A percentile compares a stretch with the other conserved stretches of the same genome.
Evolutionary conservation across 345 rosid species (phyloP).

Genomic region (Erysimum cheiranthoides): DNA sequence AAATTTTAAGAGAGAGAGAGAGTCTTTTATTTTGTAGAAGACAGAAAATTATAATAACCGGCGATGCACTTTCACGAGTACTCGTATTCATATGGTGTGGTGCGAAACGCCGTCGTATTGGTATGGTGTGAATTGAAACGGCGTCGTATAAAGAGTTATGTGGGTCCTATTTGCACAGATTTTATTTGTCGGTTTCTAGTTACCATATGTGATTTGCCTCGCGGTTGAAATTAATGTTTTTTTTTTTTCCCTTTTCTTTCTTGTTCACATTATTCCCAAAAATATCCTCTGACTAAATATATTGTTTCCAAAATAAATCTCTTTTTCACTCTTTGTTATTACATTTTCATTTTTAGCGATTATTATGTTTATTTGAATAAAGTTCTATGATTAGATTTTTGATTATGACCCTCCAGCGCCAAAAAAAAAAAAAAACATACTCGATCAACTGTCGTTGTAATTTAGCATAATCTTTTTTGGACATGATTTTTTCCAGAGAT

Average conservation of each 20-base stretch:
- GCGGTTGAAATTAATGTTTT: slow-evolving; percentile 44
- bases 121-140: neutral
- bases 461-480: slow-evolving; percentile 5
- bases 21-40: slow-evolving; percentile 23
- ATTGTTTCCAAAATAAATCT: slow-evolving; percentile 18
- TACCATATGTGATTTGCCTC: slow-evolving; percentile 42
- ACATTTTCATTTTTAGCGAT: neutral
- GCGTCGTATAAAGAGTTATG: neutral
- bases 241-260: neutral
- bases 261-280: slow-evolving; percentile 6
- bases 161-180: slow-evolving; percentile 22
- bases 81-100: slow-evolving; percentile 34
- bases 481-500: neutral
- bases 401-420: slow-evolving; percentile 35
- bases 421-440: slow-evolving; percentile 24
- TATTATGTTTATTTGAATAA: slow-evolving; percentile 27
- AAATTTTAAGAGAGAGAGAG: slow-evolving; percentile 10
- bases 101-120: slow-evolving; percentile 28
- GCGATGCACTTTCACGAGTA: slow-evolving; percentile 44
- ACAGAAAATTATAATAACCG: slow-evolving; percentile 33
- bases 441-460: slow-evolving; percentile 25
- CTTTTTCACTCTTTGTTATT: neutral
- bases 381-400: slow-evolving; percentile 27
- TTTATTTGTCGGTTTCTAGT: slow-evolving; percentile 40
- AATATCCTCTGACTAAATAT: slow-evolving; percentile 24